Conservation (phyloP, 2,329 filamentous ascomycete species). For the Colletotrichum sp. region DNA sequence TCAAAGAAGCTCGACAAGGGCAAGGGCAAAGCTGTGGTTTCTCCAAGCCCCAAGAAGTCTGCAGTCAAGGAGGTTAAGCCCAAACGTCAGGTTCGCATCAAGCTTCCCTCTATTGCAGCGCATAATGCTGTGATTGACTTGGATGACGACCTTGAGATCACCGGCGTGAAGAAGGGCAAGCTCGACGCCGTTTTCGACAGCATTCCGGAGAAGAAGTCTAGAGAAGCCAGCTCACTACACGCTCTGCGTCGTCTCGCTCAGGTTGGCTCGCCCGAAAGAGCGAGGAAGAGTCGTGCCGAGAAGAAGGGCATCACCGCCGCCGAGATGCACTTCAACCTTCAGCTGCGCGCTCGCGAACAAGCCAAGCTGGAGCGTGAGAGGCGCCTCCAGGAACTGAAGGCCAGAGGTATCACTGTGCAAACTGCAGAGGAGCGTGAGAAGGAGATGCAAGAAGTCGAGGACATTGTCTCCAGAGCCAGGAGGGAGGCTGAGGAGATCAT, state of each 20-base stretch:
- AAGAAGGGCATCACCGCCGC: slow-evolving; percentile 67
- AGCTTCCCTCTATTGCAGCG: slow-evolving; percentile 44
- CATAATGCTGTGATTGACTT: slow-evolving; percentile 48
- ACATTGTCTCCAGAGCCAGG: slow-evolving; percentile 84
- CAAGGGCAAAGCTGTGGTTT: slow-evolving; percentile 44
- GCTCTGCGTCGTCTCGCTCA: slow-evolving; percentile 78
- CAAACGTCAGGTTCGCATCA: slow-evolving; percentile 57
- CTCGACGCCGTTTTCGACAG: slow-evolving; percentile 73
- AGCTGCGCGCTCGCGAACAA: slow-evolving; percentile 78
- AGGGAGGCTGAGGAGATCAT: slow-evolving; percentile 81
- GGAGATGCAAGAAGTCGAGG: slow-evolving; percentile 83
- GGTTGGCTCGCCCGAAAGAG: slow-evolving; percentile 65
- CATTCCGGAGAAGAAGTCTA: slow-evolving; percentile 65
- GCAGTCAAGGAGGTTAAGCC: slow-evolving; percentile 32
- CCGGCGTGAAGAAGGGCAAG: slow-evolving; percentile 51
- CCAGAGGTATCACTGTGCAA: slow-evolving; percentile 81
- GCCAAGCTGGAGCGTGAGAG: slow-evolving; percentile 79
- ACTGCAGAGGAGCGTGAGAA: slow-evolving; percentile 86
- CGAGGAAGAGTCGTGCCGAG: slow-evolving; percentile 45
- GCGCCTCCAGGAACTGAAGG: slow-evolving; percentile 76
- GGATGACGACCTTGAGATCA: slow-evolving; percentile 71
- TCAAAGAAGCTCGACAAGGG: slow-evolving; percentile 54
- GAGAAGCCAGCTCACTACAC: slow-evolving; percentile 68
- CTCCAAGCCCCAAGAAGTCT: not conserved
- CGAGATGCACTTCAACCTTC: slow-evolving; percentile 72